These are phyloP conservation scores for Collariella sp. DNA, from an alignment of 495 filamentous ascomycete genomes.

Conservation along the genomic window DNA sequence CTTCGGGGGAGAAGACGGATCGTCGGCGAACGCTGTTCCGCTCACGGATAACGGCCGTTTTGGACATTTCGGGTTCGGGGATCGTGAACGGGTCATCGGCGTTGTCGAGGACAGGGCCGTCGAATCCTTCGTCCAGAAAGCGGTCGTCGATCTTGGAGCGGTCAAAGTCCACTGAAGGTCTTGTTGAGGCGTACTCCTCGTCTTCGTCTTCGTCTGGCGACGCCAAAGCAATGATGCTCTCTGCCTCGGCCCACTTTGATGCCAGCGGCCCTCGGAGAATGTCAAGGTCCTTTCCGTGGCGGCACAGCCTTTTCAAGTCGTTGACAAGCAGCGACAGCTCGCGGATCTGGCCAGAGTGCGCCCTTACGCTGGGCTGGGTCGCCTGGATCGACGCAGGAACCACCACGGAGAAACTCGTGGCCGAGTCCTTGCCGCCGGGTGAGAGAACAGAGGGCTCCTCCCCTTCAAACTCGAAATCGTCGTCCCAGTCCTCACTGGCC, in stretches of 20 bases:
- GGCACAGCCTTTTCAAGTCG: slow-evolving; percentile 58
- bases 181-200: slow-evolving; percentile 23
- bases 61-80: slow-evolving; percentile 32
- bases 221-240: slow-evolving; percentile 78
- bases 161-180: slow-evolving; percentile 24
- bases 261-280: slow-evolving; percentile 54
- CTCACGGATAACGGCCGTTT: slow-evolving; percentile 36
- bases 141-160: slow-evolving; percentile 36
- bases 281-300: slow-evolving; percentile 59
- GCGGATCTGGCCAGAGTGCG: slow-evolving; percentile 78
- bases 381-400: slow-evolving; percentile 78
- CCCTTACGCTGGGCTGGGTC: slow-evolving; percentile 73
- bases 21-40: slow-evolving; percentile 37
- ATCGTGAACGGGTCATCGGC: slow-evolving; percentile 29
- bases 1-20: slow-evolving; percentile 53
- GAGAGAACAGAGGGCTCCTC: slow-evolving; percentile 28
- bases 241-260: slow-evolving; percentile 74
- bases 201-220: slow-evolving; percentile 66
- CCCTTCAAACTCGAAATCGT: slow-evolving; percentile 71
- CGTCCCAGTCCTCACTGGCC: slow-evolving; percentile 77
- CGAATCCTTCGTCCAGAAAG: slow-evolving; percentile 53
- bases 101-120: slow-evolving; percentile 28
- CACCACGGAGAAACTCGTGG: slow-evolving; percentile 51
- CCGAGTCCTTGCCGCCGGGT: slow-evolving; percentile 34
- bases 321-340: slow-evolving; percentile 73